phyloP scores from a whole-genome alignment of 768 basidiomycete genomes.

The Clavulina sp. region DNA sequence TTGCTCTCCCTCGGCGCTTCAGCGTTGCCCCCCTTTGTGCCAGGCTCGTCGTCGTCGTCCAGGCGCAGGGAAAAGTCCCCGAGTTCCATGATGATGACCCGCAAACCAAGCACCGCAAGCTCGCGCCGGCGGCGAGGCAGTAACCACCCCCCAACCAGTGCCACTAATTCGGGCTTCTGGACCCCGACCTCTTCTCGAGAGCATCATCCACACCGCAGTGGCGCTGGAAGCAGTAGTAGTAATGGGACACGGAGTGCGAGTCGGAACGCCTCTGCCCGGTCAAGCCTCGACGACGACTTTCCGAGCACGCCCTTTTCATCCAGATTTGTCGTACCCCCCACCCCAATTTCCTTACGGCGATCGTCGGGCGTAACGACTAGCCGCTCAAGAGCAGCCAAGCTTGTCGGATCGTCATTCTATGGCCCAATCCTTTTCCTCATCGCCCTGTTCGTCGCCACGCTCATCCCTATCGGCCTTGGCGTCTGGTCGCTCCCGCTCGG shows the following conservation, averaged over 20 bases:
- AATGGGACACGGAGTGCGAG: background rate
- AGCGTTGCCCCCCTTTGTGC: background rate
- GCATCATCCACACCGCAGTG: background rate
- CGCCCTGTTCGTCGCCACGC: conserved; percentile 15
- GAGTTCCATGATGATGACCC: background rate
- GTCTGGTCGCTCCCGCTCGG: conserved; percentile 9
- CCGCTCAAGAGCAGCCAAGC: conserved; percentile 3
- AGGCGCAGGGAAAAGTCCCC: background rate
- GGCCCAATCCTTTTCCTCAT: conserved; percentile 22
- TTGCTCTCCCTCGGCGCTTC: background rate
- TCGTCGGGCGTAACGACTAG: conserved; percentile 29
- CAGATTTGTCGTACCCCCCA: conserved; percentile 9
- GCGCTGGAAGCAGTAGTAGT: background rate
- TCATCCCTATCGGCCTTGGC: conserved; percentile 5
- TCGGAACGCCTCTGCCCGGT: background rate
- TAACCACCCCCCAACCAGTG: background rate
- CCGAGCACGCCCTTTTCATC: conserved; percentile 9
- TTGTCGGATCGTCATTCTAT: background rate
- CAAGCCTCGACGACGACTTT: background rate
- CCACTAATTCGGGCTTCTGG: background rate
- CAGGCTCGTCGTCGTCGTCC: background rate
- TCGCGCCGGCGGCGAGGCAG: background rate
- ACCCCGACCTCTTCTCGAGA: background rate
- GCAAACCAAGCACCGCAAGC: background rate
- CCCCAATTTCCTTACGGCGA: conserved; percentile 15